These are phyloP conservation scores for Ambrosiella beaveri DNA, from an alignment of 2,329 filamentous ascomycete species.

Conservation along the genomic window DNA sequence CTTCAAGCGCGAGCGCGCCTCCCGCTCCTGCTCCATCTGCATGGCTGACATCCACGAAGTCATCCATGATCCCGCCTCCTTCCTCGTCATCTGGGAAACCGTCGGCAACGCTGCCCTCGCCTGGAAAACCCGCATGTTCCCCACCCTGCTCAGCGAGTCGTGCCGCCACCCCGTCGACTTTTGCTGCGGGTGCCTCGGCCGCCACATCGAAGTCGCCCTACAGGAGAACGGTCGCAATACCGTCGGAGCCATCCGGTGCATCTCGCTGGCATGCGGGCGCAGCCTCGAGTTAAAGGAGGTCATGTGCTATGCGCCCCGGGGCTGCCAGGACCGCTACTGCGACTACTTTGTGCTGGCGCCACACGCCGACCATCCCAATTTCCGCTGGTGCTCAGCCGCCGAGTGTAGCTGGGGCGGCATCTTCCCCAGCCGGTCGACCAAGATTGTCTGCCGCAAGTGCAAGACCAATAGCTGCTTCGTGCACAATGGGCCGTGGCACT, in stretches of 20 bases:
- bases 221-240: neutral
- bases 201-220: neutral
- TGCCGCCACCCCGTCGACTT: neutral
- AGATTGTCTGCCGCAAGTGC: constrained; percentile 42
- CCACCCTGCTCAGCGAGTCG: neutral
- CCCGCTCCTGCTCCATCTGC: constrained; percentile 1
- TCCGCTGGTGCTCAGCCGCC: constrained; percentile 57
- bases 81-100: neutral
- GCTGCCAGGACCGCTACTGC: neutral
- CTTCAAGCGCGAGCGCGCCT: neutral
- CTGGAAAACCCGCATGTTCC: constrained; percentile 1
- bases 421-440: constrained; percentile 50
- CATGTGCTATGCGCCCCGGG: neutral
- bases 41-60: constrained; percentile 4
- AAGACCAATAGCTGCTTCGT: neutral
- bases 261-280: neutral
- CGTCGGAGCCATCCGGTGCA: neutral
- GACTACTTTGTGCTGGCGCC: neutral
- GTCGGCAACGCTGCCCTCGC: neutral
- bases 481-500: constrained; percentile 4
- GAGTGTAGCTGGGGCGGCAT: constrained; percentile 51
- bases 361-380: constrained; percentile 42
- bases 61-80: neutral
- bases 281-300: constrained; percentile 1
- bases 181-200: neutral